A percentile compares a stretch with the other conserved stretches of the same genome.
These are phyloP conservation scores for Gryganskiella cystojenkinii DNA, from an alignment of 192 early-diverging fungal species.

Conservation along the genomic window DNA sequence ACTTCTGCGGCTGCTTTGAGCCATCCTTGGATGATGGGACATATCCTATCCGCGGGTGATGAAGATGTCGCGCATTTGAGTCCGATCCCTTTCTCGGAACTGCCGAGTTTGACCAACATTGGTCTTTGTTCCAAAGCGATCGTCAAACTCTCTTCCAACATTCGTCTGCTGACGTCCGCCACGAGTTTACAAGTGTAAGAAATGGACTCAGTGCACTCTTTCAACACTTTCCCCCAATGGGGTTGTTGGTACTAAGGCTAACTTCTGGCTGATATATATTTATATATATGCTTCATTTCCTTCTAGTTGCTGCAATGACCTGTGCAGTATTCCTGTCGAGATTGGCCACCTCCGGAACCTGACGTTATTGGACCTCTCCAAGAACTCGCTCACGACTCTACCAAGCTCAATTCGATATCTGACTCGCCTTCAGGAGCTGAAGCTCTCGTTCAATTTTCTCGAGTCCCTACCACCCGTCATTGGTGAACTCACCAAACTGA, in stretches of 20 bases:
- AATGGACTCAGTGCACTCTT: conserved; percentile 15
- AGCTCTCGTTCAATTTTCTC: conserved; percentile 71
- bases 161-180: conserved; percentile 70
- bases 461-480: conserved; percentile 67
- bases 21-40: conserved; percentile 6
- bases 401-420: conserved; percentile 78
- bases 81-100: conserved; percentile 48
- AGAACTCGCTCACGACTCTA: conserved; percentile 70
- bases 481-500: conserved; percentile 71
- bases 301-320: conserved; percentile 77
- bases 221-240: too few relatives aligned
- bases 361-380: conserved; percentile 67
- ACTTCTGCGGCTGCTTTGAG: too few relatives aligned
- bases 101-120: conserved; percentile 58
- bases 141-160: conserved; percentile 72
- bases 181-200: conserved; percentile 78
- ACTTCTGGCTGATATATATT: not conserved
- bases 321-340: conserved; percentile 74
- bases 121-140: conserved; percentile 69
- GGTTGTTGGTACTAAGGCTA: not conserved
- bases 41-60: conserved; percentile 1
- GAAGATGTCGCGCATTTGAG: conserved; percentile 31
- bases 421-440: conserved; percentile 71
- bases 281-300: not conserved
- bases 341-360: conserved; percentile 82